Evolutionary conservation across 371 early-diverging fungal species (phyloP).

Genomic region (Mortierella sp.): DNA sequence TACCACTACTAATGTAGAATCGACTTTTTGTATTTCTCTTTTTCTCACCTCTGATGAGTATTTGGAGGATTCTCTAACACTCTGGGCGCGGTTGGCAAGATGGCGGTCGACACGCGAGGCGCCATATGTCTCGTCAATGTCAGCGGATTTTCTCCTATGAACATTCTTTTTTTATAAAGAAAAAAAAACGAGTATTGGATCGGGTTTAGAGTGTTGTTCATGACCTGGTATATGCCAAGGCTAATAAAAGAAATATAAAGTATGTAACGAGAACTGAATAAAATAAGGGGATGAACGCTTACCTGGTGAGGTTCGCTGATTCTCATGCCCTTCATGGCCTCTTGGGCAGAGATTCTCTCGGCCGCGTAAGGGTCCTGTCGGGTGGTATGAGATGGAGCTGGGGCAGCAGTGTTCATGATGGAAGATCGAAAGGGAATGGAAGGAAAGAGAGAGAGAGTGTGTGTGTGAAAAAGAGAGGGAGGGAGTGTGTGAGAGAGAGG

Average conservation of each 20-base stretch:
- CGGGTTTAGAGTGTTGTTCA: neutral
- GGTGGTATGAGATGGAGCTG: constrained; percentile 18
- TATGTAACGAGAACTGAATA: neutral
- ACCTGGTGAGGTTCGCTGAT: constrained; percentile 50
- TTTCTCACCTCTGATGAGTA: constrained; percentile 24
- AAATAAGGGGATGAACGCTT: neutral
- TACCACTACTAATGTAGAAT: neutral
- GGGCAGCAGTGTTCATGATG: constrained; percentile 52
- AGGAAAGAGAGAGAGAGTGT: neutral
- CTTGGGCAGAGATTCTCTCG: constrained; percentile 49
- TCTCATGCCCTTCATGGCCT: constrained; percentile 54
- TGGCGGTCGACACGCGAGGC: constrained; percentile 49
- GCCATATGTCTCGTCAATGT: constrained; percentile 32
- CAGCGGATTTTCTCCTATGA: constrained; percentile 42
- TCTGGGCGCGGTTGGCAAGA: constrained; percentile 44
- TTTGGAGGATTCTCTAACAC: constrained; percentile 39
- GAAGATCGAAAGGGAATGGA: neutral
- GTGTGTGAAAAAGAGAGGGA: no score
- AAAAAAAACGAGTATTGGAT: neutral
- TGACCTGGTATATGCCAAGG: neutral
- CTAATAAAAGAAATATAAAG: neutral
- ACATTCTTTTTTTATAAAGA: constrained; percentile 3
- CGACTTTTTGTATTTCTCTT: no score
- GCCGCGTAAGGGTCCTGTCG: constrained; percentile 29
- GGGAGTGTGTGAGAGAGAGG: no score